These are phyloP conservation scores for Septoria petroselini DNA, from an alignment of 2,329 filamentous ascomycete genomes.

Conservation along the genomic window DNA sequence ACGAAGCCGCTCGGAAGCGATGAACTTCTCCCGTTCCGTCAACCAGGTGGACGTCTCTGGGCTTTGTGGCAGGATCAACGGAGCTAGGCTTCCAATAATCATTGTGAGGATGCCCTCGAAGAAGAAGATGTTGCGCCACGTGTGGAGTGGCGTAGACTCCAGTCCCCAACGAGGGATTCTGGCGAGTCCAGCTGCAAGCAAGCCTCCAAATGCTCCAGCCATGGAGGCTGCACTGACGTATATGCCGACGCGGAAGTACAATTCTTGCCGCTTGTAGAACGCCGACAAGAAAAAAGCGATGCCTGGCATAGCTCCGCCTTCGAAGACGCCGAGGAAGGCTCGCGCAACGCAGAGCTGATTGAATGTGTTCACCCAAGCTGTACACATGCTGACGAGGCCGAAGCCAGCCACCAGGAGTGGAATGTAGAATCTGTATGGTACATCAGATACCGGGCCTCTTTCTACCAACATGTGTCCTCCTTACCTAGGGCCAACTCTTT, in stretches of 20 bases:
- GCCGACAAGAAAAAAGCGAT: conserved; percentile 39
- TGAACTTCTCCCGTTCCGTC: conserved; percentile 52
- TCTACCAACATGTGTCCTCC: not conserved
- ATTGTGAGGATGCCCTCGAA: conserved; percentile 59
- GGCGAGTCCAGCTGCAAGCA: conserved; percentile 40
- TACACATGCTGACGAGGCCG: conserved; percentile 51
- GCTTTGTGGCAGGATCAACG: conserved; percentile 52
- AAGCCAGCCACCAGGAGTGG: conserved; percentile 54
- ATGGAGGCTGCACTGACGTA: conserved; percentile 35
- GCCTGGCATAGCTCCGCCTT: conserved; percentile 61
- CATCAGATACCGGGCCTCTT: not conserved
- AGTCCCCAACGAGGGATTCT: conserved; percentile 54
- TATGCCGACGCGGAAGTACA: conserved; percentile 29
- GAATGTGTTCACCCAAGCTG: conserved; percentile 23
- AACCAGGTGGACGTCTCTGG: conserved; percentile 52
- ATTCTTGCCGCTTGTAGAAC: conserved; percentile 28
- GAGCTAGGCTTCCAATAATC: conserved; percentile 47
- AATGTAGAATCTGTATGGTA: conserved; percentile 3
- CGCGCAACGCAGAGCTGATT: conserved; percentile 27
- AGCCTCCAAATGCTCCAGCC: conserved; percentile 38
- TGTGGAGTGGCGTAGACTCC: conserved; percentile 45
- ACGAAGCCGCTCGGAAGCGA: conserved; percentile 53
- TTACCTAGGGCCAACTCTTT: conserved; percentile 40
- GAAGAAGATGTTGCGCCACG: conserved; percentile 62
- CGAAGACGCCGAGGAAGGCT: conserved; percentile 66